Base-by-base conservation (phyloP, 495 filamentous ascomycete species). In the Talaromyces adpressus region DNA sequence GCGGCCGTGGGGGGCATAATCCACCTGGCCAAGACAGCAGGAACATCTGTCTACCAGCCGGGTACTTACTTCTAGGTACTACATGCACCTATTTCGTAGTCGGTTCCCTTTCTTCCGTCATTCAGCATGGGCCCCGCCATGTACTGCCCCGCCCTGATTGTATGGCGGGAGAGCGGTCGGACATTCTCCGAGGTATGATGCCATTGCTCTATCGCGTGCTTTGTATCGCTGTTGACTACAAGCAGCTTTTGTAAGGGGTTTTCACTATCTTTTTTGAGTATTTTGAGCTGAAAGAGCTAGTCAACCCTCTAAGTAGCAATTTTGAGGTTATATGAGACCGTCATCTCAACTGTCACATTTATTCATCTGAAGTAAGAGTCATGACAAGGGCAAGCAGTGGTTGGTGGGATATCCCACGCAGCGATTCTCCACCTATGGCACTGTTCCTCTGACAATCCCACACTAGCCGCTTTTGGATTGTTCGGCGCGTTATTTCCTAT, bases 51-150 rank as follows among this genome's bases (percentile, higher is more conserved):
- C 36, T 39, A 4, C 36, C 36, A 6, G 29, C 6, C 4, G 14
- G 34, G 8, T 16, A 41, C 36, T 9, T 36, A 11, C 1, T 27
- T 27, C 32, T 6, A 51, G 20, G 20, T 51, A 51, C 47, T 51
- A 0, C 14, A 2, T 32, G 7, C 30, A 32, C 4, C 3, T 25
- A 22, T 20, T 52, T 12, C 47, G 18, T 22, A 1, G 18, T 52
- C 22, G 47, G 47, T 23, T 7, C 49, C 49, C 11, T 53, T 53
- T 53, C 18, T 53, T 53, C 49, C 49, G 49, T 53, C 49, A 53
- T 53, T 53, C 49, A 53, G 23, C 18, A 53, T 53, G 18, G n/a
- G 49, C 49, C 49, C 49, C 49, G 49, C 49, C n/a, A 52, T 52
- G 49, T 4, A 0, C 49, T 12, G 49, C 49, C 18, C 49, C 49